These are phyloP conservation scores for Mycena vulgaris DNA, from an alignment of 768 basidiomycete genomes.

Conservation along the genomic window DNA sequence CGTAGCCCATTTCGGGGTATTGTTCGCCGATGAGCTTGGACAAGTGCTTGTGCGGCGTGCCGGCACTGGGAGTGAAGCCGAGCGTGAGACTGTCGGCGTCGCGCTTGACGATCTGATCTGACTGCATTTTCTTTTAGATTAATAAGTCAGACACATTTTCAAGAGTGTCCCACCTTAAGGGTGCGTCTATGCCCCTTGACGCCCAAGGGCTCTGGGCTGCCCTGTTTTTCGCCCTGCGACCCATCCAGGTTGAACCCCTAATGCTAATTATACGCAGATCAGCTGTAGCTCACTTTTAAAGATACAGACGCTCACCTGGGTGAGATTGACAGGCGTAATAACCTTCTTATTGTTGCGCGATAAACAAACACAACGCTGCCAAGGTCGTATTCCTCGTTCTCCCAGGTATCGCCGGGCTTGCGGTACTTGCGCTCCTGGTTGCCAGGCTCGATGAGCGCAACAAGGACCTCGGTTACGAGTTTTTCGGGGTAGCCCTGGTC, in stretches of 20 bases:
- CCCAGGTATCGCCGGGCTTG: constrained; percentile 45
- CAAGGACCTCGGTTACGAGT: constrained; percentile 70
- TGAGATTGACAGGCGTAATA: constrained; percentile 83
- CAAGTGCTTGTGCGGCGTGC: constrained; percentile 66
- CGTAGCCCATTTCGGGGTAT: constrained; percentile 74
- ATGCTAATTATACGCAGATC: constrained; percentile 63
- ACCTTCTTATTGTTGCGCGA: constrained; percentile 66
- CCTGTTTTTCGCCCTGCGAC: constrained; percentile 59
- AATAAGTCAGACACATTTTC: not conserved
- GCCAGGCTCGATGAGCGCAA: constrained; percentile 62
- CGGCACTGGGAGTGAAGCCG: constrained; percentile 65
- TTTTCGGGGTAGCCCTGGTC: constrained; percentile 82
- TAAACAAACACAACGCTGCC: constrained; percentile 80
- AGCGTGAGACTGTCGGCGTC: constrained; percentile 66
- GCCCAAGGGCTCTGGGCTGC: constrained; percentile 56
- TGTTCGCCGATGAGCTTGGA: constrained; percentile 68
- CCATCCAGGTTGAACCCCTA: constrained; percentile 90
- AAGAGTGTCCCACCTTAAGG: constrained; percentile 52
- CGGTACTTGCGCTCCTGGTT: constrained; percentile 46
- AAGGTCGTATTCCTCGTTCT: constrained; percentile 61
- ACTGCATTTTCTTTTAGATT: constrained; percentile 55
- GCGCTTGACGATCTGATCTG: constrained; percentile 69
- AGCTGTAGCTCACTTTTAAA: not conserved
- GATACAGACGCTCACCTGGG: constrained; percentile 65
- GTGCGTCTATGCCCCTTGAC: constrained; percentile 66